Conservation (phyloP, 2,329 filamentous ascomycete genomes). For the Blumeria graminis region DNA sequence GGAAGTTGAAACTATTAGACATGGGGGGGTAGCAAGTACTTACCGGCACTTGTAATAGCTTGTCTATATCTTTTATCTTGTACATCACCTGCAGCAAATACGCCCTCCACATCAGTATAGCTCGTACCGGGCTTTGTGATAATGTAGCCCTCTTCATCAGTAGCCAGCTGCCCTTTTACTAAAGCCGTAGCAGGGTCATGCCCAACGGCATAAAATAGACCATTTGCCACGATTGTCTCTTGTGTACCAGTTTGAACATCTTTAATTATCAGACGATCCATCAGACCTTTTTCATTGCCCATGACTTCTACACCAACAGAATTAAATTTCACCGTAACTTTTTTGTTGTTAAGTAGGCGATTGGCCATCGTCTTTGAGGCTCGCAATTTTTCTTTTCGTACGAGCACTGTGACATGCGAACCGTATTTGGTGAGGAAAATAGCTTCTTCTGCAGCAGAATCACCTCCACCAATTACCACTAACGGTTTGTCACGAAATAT, state of each 20-base stretch:
- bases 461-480: slow-evolving; percentile 86
- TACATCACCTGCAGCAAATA: slow-evolving; percentile 92
- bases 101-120: slow-evolving; percentile 66
- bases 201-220: slow-evolving; percentile 90
- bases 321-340: slow-evolving; percentile 80
- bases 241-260: slow-evolving; percentile 51
- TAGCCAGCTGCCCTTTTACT: slow-evolving; percentile 73
- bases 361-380: slow-evolving; percentile 85
- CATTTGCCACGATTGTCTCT: slow-evolving; percentile 72
- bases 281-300: slow-evolving; percentile 64
- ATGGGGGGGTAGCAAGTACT: slow-evolving; percentile 16
- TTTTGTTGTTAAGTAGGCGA: slow-evolving; percentile 57
- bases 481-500: slow-evolving; percentile 95
- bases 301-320: slow-evolving; percentile 58
- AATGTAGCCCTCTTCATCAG: slow-evolving; percentile 79
- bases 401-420: slow-evolving; percentile 80
- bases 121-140: slow-evolving; percentile 73
- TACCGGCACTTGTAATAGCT: slow-evolving; percentile 90
- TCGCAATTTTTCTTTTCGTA: slow-evolving; percentile 64
- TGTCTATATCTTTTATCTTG: slow-evolving; percentile 97
- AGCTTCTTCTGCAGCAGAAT: slow-evolving; percentile 91
- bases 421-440: slow-evolving; percentile 97
- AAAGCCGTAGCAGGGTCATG: slow-evolving; percentile 84
- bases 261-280: slow-evolving; percentile 70
- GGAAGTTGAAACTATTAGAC: slow-evolving; percentile 2